Percentiles rank a stretch among this genome's conserved stretches.
Evolutionary conservation across 345 rosid genomes (phyloP).

Genomic region (Noccaea bulbosa): DNA sequence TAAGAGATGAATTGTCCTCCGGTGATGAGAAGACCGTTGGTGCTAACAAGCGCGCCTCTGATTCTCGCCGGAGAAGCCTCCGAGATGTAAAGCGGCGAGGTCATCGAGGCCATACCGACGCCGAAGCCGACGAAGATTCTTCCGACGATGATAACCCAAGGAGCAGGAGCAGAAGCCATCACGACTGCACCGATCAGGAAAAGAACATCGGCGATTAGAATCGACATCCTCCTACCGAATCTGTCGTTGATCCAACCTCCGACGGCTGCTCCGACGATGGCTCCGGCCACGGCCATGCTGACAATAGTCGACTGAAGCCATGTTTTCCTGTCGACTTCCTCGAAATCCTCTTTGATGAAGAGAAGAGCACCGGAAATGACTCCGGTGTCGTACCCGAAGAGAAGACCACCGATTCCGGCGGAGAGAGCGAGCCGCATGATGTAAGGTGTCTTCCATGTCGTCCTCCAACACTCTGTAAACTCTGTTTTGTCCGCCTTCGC

Average conservation of each 20-base stretch:
- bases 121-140: constrained; percentile 86
- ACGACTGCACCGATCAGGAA: constrained; percentile 70
- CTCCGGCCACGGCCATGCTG: constrained; percentile 90
- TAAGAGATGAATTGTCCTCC: constrained; percentile 89
- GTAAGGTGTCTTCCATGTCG: constrained; percentile 71
- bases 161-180: constrained; percentile 78
- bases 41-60: constrained; percentile 88
- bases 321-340: constrained; percentile 63
- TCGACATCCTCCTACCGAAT: constrained; percentile 68
- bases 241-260: constrained; percentile 85
- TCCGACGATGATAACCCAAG: constrained; percentile 71
- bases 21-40: constrained; percentile 76
- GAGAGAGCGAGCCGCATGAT: constrained; percentile 83
- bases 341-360: constrained; percentile 74
- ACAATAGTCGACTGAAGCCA: constrained; percentile 84
- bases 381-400: constrained; percentile 97
- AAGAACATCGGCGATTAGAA: constrained; percentile 61
- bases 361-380: constrained; percentile 94
- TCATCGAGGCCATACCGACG: constrained; percentile 98
- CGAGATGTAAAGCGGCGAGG: constrained; percentile 88
- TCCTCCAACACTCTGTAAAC: constrained; percentile 79
- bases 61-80: constrained; percentile 91
- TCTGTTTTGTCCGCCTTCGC: constrained; percentile 63
- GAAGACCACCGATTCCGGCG: constrained; percentile 94
- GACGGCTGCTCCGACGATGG: constrained; percentile 79